Percentiles rank a stretch among this genome's conserved stretches.
These are phyloP conservation scores for Ophiocordyceps australis DNA, from an alignment of 2,329 filamentous ascomycete species.

Conservation along the genomic window DNA sequence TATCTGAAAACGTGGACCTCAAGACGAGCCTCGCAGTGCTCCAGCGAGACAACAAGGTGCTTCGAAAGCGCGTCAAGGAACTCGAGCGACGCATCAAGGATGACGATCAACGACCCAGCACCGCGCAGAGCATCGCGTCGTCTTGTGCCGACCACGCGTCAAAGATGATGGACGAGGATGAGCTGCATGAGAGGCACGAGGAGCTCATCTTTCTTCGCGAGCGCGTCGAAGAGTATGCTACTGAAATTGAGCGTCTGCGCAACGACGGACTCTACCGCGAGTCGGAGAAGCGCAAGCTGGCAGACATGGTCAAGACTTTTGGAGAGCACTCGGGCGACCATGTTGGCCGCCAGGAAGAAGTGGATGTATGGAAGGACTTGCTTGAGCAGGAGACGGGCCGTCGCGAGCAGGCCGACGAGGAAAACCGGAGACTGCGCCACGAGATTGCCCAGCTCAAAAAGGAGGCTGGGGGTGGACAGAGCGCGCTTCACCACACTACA, in stretches of 20 bases:
- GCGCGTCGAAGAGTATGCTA: conserved; percentile 66
- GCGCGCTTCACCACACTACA: conserved; percentile 35
- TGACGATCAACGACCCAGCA: conserved; percentile 43
- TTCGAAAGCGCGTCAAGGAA: conserved; percentile 69
- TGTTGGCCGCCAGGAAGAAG: conserved; percentile 37
- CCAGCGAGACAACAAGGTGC: conserved; percentile 74
- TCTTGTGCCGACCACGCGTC: conserved; percentile 40
- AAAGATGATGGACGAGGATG: conserved; percentile 35
- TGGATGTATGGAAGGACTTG: conserved; percentile 89
- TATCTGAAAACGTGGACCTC: conserved; percentile 89
- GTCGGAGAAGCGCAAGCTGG: conserved; percentile 70
- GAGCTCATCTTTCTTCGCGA: conserved; percentile 76
- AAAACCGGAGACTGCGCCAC: conserved; percentile 67
- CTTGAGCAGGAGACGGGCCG: conserved; percentile 81
- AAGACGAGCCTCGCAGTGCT: conserved; percentile 79
- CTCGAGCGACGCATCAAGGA: conserved; percentile 64
- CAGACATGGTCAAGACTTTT: conserved; percentile 52
- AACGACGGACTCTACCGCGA: conserved; percentile 65
- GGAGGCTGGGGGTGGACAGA: conserved; percentile 22
- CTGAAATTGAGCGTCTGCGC: conserved; percentile 66
- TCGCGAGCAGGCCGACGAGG: conserved; percentile 78
- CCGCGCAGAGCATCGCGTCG: conserved; percentile 34
- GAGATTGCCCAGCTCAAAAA: conserved; percentile 61
- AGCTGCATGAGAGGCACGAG: conserved; percentile 56
- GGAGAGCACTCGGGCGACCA: conserved; percentile 29